These are phyloP conservation scores for Penicillium brevicompactum DNA, from an alignment of 2,329 filamentous ascomycete genomes.

Conservation along the genomic window DNA sequence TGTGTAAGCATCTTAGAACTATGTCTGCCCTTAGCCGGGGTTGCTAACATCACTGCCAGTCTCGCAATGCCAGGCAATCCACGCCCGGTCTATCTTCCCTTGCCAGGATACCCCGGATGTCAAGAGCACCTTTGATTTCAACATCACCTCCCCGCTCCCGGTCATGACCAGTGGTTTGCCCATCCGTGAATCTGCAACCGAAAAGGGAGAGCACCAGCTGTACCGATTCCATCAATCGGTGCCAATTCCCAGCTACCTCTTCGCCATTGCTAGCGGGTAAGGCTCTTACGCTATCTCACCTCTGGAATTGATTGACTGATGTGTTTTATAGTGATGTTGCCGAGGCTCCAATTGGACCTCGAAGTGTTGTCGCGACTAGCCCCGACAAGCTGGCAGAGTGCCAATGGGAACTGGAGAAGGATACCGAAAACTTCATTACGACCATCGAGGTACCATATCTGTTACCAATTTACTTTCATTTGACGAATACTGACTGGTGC, in stretches of 20 bases:
- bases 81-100: conserved; percentile 89
- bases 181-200: conserved; percentile 51
- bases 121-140: conserved; percentile 92
- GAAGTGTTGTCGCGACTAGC: conserved; percentile 81
- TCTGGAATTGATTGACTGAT: not conserved
- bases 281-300: conserved; percentile 6
- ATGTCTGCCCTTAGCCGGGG: too few species aligned
- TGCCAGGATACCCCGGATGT: conserved; percentile 98
- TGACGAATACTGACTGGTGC: conserved; percentile 12
- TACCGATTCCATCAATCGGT: conserved; percentile 90
- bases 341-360: conserved; percentile 80
- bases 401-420: conserved; percentile 87
- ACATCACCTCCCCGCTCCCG: conserved; percentile 79
- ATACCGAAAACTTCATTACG: conserved; percentile 90
- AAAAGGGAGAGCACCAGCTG: conserved; percentile 57
- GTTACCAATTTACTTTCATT: not conserved
- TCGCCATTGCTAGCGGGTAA: conserved; percentile 74
- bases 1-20: conserved; percentile 57
- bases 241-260: conserved; percentile 91
- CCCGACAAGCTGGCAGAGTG: conserved; percentile 82
- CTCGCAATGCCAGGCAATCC: conserved; percentile 95
- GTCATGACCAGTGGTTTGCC: conserved; percentile 89
- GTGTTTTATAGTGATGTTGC: conserved; percentile 68
- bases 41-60: conserved; percentile 45
- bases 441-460: conserved; percentile 67